phyloP scores from a whole-genome alignment of 2,329 filamentous ascomycete species.

The Aspergillus fructus region DNA sequence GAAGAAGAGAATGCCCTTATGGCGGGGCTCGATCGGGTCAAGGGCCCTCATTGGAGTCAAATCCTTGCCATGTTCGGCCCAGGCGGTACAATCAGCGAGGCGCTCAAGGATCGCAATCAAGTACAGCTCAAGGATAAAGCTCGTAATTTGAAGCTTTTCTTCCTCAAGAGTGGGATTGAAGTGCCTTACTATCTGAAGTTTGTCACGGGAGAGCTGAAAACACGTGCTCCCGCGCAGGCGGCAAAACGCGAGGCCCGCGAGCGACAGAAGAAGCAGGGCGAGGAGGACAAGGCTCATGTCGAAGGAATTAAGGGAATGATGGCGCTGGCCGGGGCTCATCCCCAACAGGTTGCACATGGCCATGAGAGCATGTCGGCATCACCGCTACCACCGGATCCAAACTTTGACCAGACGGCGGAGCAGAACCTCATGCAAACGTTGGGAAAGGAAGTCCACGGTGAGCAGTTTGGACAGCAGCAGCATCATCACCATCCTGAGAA shows the following conservation, averaged over 20 bases:
- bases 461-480: slow-evolving; percentile 33
- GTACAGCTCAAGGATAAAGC: slow-evolving; percentile 93
- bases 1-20: slow-evolving; percentile 90
- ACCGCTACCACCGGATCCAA: slow-evolving; percentile 34
- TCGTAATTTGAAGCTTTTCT: slow-evolving; percentile 84
- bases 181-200: slow-evolving; percentile 85
- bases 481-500: slow-evolving; percentile 32
- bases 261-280: slow-evolving; percentile 45
- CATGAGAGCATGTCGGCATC: slow-evolving; percentile 41
- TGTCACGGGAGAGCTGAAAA: slow-evolving; percentile 87
- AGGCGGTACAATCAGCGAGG: slow-evolving; percentile 75
- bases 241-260: slow-evolving; percentile 52
- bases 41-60: slow-evolving; percentile 90
- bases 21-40: slow-evolving; percentile 82
- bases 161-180: slow-evolving; percentile 86
- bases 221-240: slow-evolving; percentile 67
- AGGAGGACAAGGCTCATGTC: slow-evolving; percentile 49
- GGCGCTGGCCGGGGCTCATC: slow-evolving; percentile 45
- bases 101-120: slow-evolving; percentile 83
- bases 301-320: slow-evolving; percentile 50
- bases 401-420: slow-evolving; percentile 42
- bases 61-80: slow-evolving; percentile 81
- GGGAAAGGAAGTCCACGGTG: slow-evolving; percentile 42
- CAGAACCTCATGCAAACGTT: slow-evolving; percentile 47
- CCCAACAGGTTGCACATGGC: slow-evolving; percentile 31